Base-by-base conservation (phyloP, 2,329 filamentous ascomycete species). In the Aspergillus jensenii region DNA sequence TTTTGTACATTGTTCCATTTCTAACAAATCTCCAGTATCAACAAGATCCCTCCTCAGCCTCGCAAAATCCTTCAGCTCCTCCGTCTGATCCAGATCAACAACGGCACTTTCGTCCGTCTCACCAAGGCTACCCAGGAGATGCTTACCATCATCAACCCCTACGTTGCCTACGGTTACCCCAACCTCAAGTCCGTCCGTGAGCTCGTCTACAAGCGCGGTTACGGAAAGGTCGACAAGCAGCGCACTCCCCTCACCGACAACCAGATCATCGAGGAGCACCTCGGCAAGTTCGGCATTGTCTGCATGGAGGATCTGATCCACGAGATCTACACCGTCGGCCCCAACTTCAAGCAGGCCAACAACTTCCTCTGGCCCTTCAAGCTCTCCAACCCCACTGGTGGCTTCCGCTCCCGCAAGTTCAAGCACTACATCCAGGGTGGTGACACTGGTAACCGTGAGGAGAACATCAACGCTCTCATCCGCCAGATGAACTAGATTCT, bases 331-430 rank as follows among this genome's bases (percentile, higher is more conserved):
- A 96, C 93, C 60, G 95, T 98, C 69, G 93, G 95, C 78, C 93
- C 93, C 84, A 98, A 98, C 89, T 96, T 95, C 90, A 98, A 97
- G 89, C 93, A 97, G 85, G 92, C 91, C 74, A 87, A 89, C 84
- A 99, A 98, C 90, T 98, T 98, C 88, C 84, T 98, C 70, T 99
- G 95, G 95, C 95, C 95, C 77, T 99, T 99, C 89, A 98, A 99
- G 90, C 90, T 99, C 70, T 92, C 87, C 87, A 97, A 96, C 88
- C 95, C 95, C 77, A 98, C 83, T 71, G 95, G 95, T 79, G 93
- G 95, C 67, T 99, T 98, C 91, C 89, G 90, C 72, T 81, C 90
- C 73, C 87, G 95, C 82, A 99, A 98, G 86, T 98, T 98, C 88
- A 95, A 92, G 86, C 93, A 98, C 85, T 98, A 91, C 84, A 90